phyloP scores from a whole-genome alignment of 805 yeast species.

The Scheffersomyces spartinae region DNA sequence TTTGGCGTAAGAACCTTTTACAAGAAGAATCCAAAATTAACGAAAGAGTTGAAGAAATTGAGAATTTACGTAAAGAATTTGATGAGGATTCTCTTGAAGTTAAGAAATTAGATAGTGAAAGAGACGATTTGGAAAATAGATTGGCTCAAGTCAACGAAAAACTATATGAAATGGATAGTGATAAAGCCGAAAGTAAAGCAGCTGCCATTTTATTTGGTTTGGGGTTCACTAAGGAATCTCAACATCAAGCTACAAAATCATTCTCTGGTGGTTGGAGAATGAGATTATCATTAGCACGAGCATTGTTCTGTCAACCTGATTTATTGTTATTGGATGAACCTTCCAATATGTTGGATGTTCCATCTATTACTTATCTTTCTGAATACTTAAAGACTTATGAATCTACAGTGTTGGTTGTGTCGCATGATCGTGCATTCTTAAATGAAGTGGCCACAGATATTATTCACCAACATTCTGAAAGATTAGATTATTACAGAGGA shows the following conservation, averaged over 20 bases:
- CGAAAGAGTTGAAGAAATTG: conserved; percentile 68
- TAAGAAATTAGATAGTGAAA: conserved; percentile 76
- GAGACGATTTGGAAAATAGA: conserved; percentile 72
- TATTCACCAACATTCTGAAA: conserved; percentile 93
- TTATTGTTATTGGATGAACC: conserved; percentile 93
- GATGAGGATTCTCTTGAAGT: conserved; percentile 67
- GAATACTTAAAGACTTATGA: conserved; percentile 84
- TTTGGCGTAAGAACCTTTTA: conserved; percentile 88
- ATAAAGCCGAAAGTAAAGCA: conserved; percentile 95
- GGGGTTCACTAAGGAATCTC: conserved; percentile 87
- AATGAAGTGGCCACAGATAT: conserved; percentile 98
- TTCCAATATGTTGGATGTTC: conserved; percentile 99
- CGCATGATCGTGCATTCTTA: conserved; percentile 94
- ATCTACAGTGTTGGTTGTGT: conserved; percentile 87
- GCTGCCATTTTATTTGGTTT: conserved; percentile 87
- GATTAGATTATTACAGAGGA: conserved; percentile 91
- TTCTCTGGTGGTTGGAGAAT: conserved; percentile 99
- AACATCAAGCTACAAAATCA: conserved; percentile 69
- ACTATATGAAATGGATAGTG: conserved; percentile 87
- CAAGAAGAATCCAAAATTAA: conserved; percentile 65
- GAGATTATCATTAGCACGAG: conserved; percentile 97
- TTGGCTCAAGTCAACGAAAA: conserved; percentile 73
- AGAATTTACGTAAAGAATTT: conserved; percentile 53
- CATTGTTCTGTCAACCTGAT: conserved; percentile 95
- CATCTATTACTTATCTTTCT: conserved; percentile 89